Conservation (phyloP, 2,329 filamentous ascomycete species). For the Chaetomiaceae sp. region DNA sequence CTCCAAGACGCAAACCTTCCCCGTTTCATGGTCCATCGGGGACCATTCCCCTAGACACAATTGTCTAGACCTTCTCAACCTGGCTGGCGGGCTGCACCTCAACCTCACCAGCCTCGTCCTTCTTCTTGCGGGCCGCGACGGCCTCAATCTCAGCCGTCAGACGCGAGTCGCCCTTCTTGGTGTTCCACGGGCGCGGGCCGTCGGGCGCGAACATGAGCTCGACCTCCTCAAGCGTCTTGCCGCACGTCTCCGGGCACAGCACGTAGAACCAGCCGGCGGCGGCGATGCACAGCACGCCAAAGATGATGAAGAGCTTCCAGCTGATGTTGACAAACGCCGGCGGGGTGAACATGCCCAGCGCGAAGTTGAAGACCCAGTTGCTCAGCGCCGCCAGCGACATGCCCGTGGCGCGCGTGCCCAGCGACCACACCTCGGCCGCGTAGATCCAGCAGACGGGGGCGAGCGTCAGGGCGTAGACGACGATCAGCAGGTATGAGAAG, state of each 20-base stretch:
- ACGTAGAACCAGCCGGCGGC: constrained; percentile 33
- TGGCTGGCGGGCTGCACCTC: neutral
- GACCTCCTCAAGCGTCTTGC: constrained; percentile 40
- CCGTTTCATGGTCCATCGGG: too few species aligned
- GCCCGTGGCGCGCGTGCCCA: constrained; percentile 55
- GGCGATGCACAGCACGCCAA: constrained; percentile 34
- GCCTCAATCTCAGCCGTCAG: constrained; percentile 28
- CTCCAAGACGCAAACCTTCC: too few species aligned
- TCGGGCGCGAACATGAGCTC: constrained; percentile 33
- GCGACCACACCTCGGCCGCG: constrained; percentile 58
- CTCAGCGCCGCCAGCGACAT: constrained; percentile 53
- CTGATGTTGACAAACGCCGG: constrained; percentile 54
- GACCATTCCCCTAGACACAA: neutral
- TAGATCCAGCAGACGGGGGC: constrained; percentile 63
- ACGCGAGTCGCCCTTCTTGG: constrained; percentile 29
- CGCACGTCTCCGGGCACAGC: constrained; percentile 37
- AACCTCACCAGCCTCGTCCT: constrained; percentile 7
- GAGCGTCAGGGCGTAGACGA: constrained; percentile 59
- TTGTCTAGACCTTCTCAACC: constrained; percentile 13
- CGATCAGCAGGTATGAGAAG: constrained; percentile 60
- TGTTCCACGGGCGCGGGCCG: constrained; percentile 37
- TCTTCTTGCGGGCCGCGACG: constrained; percentile 23
- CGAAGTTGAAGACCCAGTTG: constrained; percentile 53
- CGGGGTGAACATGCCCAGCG: constrained; percentile 54
- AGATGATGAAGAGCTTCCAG: constrained; percentile 44